Base-by-base conservation (phyloP, 2,329 filamentous ascomycete genomes). In the Zymoseptoria crescenta region DNA sequence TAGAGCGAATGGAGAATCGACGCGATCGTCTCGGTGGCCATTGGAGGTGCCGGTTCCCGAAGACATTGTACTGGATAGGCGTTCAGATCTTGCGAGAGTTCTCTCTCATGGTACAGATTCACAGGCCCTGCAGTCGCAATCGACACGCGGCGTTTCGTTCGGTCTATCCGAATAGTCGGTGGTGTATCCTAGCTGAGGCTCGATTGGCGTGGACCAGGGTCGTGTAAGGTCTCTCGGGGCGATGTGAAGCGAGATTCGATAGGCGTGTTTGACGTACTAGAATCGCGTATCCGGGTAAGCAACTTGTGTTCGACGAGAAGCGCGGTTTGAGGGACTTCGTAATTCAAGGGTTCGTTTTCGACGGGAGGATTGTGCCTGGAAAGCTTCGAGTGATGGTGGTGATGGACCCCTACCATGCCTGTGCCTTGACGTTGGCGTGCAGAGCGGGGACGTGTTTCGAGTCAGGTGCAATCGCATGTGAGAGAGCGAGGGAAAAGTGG, bases 1-100 rank as follows among this genome's bases (percentile, higher is more conserved):
- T 55, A 74, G 61, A 49, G 63, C 63, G 55, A 72, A 65, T 10
- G 71, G 71, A 28, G 68, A 71, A 62, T 73, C 71, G 58, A 68
- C 63, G 55, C 66, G 64, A 51, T 64, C 60, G 28, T 63, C 56
- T 58, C 56, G 65, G 62, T 28, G 65, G 65, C 29, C 63, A 60
- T 63, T 64, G 60, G 64, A 65, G 24, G 59, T 54, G 59, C 51
- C 56, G 35, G 35, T 16, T 45, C 35, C 24, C 48, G 64, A 63
- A 56, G 62, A 62, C 60, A 64, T 65, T 59, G 29, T 64, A 62
- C 58, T 67, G 64, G 56, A 55, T 51, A 55, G 56, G 64, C 62
- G 55, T 52, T 62, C 60, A 58, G 27, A 57, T 54, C 49, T 7
- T n/a, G 10, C 35, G 58, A 51, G 54, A 49, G 52, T 59, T 54